Evolutionary conservation across 768 basidiomycete species (phyloP), one percentile per base, ranked within the genome.

Genomic region (Leccinum arenicola): DNA sequence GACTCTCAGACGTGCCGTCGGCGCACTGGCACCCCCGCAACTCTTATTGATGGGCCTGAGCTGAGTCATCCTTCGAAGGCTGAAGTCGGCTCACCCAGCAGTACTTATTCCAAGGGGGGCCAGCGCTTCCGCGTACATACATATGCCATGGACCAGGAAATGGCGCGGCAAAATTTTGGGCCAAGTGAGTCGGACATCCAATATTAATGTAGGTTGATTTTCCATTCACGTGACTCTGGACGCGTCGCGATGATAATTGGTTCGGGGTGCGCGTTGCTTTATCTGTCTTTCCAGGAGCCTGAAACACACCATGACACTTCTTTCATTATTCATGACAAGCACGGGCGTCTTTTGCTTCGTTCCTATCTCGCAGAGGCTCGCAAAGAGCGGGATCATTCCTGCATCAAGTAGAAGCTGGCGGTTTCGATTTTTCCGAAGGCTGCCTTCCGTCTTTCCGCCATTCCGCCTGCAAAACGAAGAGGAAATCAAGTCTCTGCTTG

Each of bases 161-260:
- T 10, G 29, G 29, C 29, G 29, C 9, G 29, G 29, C 29, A 29
- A n/a, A n/a, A n/a, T n/a, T n/a, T n/a, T n/a, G n/a, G n/a, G n/a
- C n/a, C n/a, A 29, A 29, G 29, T 29, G 33, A 35, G 33, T 79
- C 84, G 81, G 98, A 98, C 2, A 87, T 40, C 17, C 17, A 40
- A 40, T n/a, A n/a, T n/a, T n/a, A n/a, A n/a, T 40, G 6, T 40
- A 40, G 15, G 50, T 68, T 68, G 67, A 67, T 60, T 68, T 67
- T 54, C 38, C 0, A 2, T 45, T 7, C 68, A 70, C 68, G 68
- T 69, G 68, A 69, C 35, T 6, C 12, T 12, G 6, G 40, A 50
- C 63, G 58, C 63, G 65, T 57, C 56, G 31, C 45, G 19, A 14
- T 7, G 15, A n/a, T 15, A 19, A 8, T 31, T 5, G 6, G n/a